phyloP scores from a whole-genome alignment of 148 eudicot species.

The Rhododendron mucronatum region DNA sequence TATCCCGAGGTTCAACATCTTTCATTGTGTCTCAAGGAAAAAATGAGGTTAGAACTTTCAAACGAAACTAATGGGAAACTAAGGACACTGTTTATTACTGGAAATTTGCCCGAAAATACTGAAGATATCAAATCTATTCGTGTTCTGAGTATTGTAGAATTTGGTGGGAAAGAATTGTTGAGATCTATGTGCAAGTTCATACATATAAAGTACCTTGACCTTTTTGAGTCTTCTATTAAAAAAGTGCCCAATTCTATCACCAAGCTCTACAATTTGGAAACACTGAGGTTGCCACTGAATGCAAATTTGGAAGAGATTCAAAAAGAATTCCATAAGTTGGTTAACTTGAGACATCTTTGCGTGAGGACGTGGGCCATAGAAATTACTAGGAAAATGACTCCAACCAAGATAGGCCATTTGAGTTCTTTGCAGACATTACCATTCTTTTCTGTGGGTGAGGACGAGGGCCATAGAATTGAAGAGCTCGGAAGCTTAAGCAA shows the following conservation, averaged over 20 bases:
- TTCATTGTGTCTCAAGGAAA: background rate
- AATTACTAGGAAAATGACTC: background rate
- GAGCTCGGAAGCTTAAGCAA: background rate
- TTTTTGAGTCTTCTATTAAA: background rate
- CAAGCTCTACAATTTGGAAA: conserved; percentile 12
- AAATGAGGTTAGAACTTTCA: background rate
- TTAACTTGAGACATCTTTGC: background rate
- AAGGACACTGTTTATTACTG: background rate
- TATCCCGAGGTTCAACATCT: background rate
- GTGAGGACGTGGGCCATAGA: accelerated
- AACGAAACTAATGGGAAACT: background rate
- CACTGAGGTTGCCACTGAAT: background rate
- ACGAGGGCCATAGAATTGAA: background rate
- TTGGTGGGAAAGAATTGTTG: background rate
- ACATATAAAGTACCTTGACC: conserved; percentile 14
- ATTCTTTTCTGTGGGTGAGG: background rate
- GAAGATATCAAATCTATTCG: no score
- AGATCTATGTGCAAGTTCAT: background rate
- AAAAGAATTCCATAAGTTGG: background rate
- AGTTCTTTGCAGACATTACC: background rate
- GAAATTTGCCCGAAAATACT: no score
- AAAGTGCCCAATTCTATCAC: conserved; percentile 7
- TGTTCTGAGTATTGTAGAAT: no score
- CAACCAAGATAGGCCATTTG: background rate
- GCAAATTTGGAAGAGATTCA: background rate